Base-by-base conservation (phyloP, 2,329 filamentous ascomycete genomes). In the Scedosporium minutisporum region DNA sequence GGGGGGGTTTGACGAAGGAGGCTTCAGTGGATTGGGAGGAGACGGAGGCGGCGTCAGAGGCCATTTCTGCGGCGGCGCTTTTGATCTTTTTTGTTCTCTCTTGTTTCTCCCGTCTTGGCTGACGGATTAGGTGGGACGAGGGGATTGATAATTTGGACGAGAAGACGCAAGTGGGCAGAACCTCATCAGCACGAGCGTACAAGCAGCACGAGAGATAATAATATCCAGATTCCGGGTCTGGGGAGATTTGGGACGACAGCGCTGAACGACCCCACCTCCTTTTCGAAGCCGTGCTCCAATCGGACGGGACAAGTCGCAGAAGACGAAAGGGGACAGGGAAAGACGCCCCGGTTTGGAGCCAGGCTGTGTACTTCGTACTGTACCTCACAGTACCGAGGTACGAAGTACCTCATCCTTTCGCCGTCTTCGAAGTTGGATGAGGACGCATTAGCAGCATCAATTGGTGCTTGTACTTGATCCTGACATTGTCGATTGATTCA, bases 21-120 rank as follows among this genome's bases (percentile, higher is more conserved):
- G 58, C 55, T 12, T 58, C 55, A 27, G 55, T 58, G 55, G 55
- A 58, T 23, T 44, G 48, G 33, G 60, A 61, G 46, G 29, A 23
- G 25, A 61, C 38, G n/a, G 60, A 61, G 33, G 48, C 60, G 10
- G 60, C 23, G 18, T 61, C 60, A 27, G 59, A 38, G 51, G 59
- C 18, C 59, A 61, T 61, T 6, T 41, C 18, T n/a, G n/a, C 12
- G 42, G 41, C 12, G 21, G 2, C 6, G 16, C 3, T n/a, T 29
- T 46, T 61, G 25, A 29, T 48, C 16, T 29, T 57, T n/a, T 25
- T 23, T 57, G 7, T 29, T 23, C 5, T 23, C 18, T 29, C 14
- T 23, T 27, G 7, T 57, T 23, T 27, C 53, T 23, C 14, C 4
- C 14, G 16, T 59, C 18, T 42, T 23, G n/a, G 33, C 9, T 6